Percentiles rank a stretch among this genome's conserved stretches.
Conservation (phyloP, 345 rosid species). For the Dipteronia sinensis region DNA sequence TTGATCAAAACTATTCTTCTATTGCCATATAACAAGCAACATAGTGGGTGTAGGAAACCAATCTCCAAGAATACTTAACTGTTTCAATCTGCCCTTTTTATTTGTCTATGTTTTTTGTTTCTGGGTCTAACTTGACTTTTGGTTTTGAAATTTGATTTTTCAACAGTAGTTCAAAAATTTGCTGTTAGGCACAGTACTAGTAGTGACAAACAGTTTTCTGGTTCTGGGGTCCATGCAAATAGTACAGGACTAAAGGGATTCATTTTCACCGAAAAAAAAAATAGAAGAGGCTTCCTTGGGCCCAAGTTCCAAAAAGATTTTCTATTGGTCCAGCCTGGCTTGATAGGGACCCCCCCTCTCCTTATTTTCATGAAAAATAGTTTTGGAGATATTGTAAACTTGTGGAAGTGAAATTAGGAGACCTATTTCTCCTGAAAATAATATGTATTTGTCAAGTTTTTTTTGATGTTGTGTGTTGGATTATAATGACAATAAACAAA, state of each 20-base stretch:
- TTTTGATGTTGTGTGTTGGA: background rate
- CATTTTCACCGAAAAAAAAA: background rate
- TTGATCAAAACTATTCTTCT: too few relatives aligned
- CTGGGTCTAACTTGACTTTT: background rate
- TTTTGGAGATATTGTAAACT: background rate
- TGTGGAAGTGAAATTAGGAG: background rate
- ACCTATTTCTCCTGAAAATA: background rate
- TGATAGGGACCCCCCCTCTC: background rate
- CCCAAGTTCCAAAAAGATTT: conserved; percentile 14
- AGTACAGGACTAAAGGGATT: background rate
- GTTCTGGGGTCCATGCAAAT: conserved; percentile 2
- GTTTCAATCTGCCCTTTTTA: too few relatives aligned
- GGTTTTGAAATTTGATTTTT: background rate
- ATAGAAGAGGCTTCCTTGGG: background rate
- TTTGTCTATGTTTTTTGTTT: background rate
- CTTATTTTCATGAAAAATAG: background rate
- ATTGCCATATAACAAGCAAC: too few relatives aligned
- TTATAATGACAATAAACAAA: background rate
- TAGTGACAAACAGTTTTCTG: background rate
- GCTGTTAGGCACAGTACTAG: background rate
- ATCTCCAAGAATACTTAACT: too few relatives aligned
- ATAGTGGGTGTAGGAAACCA: too few relatives aligned
- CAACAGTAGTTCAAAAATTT: background rate
- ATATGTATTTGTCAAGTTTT: conserved; percentile 2
- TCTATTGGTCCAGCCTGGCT: conserved; percentile 4